Evolutionary conservation across 306 rosid species (phyloP).

Genomic region (Prunus fruticosa): DNA sequence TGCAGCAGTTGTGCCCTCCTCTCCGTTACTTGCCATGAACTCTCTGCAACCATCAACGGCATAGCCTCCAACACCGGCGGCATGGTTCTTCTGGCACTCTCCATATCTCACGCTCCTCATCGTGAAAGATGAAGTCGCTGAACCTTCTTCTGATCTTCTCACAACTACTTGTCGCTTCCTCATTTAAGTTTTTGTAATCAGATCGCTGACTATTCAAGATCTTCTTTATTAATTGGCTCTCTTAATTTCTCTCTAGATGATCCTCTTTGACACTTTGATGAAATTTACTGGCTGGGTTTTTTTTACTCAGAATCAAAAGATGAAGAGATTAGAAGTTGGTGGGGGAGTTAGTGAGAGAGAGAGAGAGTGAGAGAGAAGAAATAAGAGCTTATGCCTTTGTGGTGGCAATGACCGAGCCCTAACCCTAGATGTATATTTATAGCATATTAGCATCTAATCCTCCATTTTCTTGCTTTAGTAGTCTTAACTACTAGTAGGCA

Average conservation of each 20-base stretch:
- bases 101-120: conserved; percentile 60
- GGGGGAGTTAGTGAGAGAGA: conserved; percentile 4
- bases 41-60: conserved; percentile 96
- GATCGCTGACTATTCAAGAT: neutral
- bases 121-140: conserved; percentile 12
- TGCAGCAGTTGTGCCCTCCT: conserved; percentile 52
- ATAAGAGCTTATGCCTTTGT: conserved; percentile 19
- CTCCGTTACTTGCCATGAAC: conserved; percentile 70
- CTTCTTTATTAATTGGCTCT: neutral
- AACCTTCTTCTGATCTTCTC: conserved; percentile 49
- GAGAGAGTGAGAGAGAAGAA: neutral
- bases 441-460: conserved; percentile 23
- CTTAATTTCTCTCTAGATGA: neutral
- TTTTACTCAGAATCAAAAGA: neutral
- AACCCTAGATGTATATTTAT: conserved; percentile 67
- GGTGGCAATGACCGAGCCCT: conserved; percentile 50
- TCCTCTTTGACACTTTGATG: neutral
- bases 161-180: conserved; percentile 90
- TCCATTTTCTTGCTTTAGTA: conserved; percentile 6
- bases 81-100: conserved; percentile 96
- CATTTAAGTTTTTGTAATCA: conserved; percentile 31
- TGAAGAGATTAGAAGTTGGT: neutral
- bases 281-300: neutral
- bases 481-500: neutral
- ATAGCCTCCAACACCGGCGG: conserved; percentile 80